Evolutionary conservation across 805 yeast genomes (phyloP), one percentile per base, ranked within the genome.

Genomic region (Zygotorulaspora sp.): DNA sequence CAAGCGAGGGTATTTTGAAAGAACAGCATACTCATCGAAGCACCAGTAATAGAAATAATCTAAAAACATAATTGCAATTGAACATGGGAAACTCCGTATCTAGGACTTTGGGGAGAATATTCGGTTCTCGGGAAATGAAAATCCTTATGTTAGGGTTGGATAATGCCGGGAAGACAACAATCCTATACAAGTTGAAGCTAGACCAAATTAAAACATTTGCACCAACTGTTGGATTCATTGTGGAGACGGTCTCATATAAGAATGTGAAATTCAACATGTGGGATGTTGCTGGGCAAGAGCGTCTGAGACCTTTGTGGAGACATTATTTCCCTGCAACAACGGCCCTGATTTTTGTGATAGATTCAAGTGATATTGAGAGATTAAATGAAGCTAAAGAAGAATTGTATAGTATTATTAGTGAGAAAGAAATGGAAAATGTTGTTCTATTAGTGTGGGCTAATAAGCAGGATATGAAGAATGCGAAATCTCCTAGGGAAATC

Each of bases 211-310:
- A 73, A 44, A 78, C 84, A 29, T 84, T 95, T 0, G 92, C 87
- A 4, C 96, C 96, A 15, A 89, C 96, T 0, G 95, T 87, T 15
- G 96, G 96, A 2, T 89, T 89, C 68, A 89, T 89, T 63, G 92
- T 85, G 33, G 95, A 85, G 62, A 82, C 90, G 3, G 85, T 85
- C 45, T 78, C 83, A 41, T 84, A 81, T 63, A 82, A 80, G 59
- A 83, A 83, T 61, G 80, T 84, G 41, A 79, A 83, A 40, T 83
- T 85, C 67, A 86, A 87, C 44, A 88, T 85, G 58, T 85, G 95
- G 95, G 95, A 85, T 63, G 92, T 92, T 44, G 97, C 97, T 66
- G 97, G 96, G 59, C 97, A 87, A 68, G 94, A 84, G 55, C 72
- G 94, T 62, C 76, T 88, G 50, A 77, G 96, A 57, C 95, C 94